A percentile compares a stretch with the other conserved stretches of the same genome.
Evolutionary conservation across 2,329 filamentous ascomycete species (phyloP).

Genomic region (Diaporthe citri): DNA sequence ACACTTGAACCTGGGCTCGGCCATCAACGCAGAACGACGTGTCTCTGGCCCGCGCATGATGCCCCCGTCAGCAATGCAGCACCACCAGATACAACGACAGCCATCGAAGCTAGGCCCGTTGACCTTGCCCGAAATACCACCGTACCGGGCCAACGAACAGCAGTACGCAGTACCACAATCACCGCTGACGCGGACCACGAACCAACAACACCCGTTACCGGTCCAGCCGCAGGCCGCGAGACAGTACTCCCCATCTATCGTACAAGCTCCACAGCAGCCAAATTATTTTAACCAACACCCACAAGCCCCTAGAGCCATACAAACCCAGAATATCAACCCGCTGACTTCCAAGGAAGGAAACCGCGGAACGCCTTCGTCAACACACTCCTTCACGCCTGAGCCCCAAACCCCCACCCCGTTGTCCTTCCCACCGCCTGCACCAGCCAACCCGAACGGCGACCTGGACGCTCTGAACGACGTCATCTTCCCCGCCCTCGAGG

Average conservation of each 20-base stretch:
- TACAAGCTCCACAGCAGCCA: slow-evolving; percentile 47
- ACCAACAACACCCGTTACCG: slow-evolving; percentile 42
- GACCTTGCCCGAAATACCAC: slow-evolving; percentile 67
- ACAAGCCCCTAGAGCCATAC: slow-evolving; percentile 37
- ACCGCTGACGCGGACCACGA: slow-evolving; percentile 40
- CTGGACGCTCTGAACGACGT: slow-evolving; percentile 91
- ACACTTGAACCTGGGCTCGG: slow-evolving; percentile 63
- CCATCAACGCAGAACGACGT: slow-evolving; percentile 44
- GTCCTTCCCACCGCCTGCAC: slow-evolving; percentile 69
- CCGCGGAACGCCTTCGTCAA: slow-evolving; percentile 31
- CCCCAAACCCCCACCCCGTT: slow-evolving; percentile 46
- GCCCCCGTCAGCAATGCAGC: slow-evolving; percentile 25
- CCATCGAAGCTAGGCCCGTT: slow-evolving; percentile 57
- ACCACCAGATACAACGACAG: slow-evolving; percentile 46
- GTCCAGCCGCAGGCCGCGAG: slow-evolving; percentile 43
- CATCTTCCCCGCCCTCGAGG: slow-evolving; percentile 91
- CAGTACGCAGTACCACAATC: slow-evolving; percentile 42
- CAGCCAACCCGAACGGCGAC: slow-evolving; percentile 73
- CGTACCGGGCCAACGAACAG: slow-evolving; percentile 58
- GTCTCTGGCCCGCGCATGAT: slow-evolving; percentile 34
- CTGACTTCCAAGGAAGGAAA: slow-evolving; percentile 38
- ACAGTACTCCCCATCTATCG: slow-evolving; percentile 43
- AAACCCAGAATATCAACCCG: slow-evolving; percentile 38
- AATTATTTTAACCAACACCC: slow-evolving; percentile 41
- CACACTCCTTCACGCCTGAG: slow-evolving; percentile 39